Evolutionary conservation across 495 filamentous ascomycete species (phyloP).

Genomic region (Aspergillus affinis): DNA sequence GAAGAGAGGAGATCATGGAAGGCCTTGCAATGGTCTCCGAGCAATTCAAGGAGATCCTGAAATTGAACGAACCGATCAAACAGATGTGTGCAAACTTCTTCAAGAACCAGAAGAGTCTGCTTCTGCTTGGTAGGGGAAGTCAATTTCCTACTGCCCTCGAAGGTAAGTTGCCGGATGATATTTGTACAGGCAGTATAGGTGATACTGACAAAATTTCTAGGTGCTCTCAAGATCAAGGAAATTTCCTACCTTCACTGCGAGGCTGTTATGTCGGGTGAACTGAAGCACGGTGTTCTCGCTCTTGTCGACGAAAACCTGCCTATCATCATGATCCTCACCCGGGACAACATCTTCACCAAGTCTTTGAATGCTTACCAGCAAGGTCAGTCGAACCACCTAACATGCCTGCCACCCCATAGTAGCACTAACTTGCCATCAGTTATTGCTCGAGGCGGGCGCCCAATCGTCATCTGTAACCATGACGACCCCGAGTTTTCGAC

Average conservation of each 20-base stretch:
- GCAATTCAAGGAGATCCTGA: constrained; percentile 88
- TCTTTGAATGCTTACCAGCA: constrained; percentile 98
- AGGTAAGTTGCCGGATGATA: constrained; percentile 45
- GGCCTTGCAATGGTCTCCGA: constrained; percentile 81
- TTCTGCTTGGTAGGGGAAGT: constrained; percentile 89
- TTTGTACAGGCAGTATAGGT: background rate
- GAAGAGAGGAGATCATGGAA: constrained; percentile 95
- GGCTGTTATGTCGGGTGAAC: constrained; percentile 98
- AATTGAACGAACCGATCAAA: constrained; percentile 92
- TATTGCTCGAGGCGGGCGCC: constrained; percentile 87
- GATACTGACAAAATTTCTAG: constrained; percentile 32
- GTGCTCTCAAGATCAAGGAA: constrained; percentile 98
- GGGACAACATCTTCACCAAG: constrained; percentile 93
- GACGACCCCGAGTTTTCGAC: constrained; percentile 84
- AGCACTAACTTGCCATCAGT: constrained; percentile 50
- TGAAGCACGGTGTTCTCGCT: constrained; percentile 97
- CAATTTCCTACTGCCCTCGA: constrained; percentile 97
- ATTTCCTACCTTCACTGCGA: constrained; percentile 99
- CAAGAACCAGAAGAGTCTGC: constrained; percentile 94
- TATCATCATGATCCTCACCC: constrained; percentile 98
- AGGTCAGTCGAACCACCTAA: constrained; percentile 54
- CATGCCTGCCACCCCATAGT: background rate
- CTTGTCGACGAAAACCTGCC: constrained; percentile 97
- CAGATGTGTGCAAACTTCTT: constrained; percentile 83
- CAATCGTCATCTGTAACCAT: constrained; percentile 97